Base-by-base conservation (phyloP, 2,329 filamentous ascomycete genomes). In the Aspergillus jensenii region DNA sequence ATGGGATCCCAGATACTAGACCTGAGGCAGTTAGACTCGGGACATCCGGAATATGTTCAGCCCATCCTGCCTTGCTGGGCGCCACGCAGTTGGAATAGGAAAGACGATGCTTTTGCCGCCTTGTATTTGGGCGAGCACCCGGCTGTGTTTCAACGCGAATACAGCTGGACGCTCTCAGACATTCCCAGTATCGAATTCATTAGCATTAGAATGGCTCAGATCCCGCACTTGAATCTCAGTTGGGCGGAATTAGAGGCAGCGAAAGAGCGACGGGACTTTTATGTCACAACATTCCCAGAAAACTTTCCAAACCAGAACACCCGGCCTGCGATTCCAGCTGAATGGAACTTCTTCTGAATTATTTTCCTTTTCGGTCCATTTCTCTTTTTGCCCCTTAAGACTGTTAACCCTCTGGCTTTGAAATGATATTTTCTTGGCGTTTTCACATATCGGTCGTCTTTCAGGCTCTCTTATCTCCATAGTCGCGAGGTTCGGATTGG, bases 161-260 rank as follows among this genome's bases (percentile, higher is more conserved):
- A 59, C 43, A 48, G 40, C 21, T 56, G 43, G 35, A 35, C 55
- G 5, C 57, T 61, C 27, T 21, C 51, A 15, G 14, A 40, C 7
- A 31, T 15, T n/a, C 51, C 59, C 12, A 52, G 50, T 43, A 14
- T 52, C 15, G 56, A 61, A n/a, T 64, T 62, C 46, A 19, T 64
- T 21, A 48, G 56, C 19, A 55, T 64, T 25, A 53, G 60, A 15
- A 59, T 62, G 58, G 56, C 58, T 14, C 62, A 64, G 21, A 46
- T 56, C 15, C 52, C 57, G 4, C 57, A 61, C 31, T 50, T 62
- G 19, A 55, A 56, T 19, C 41, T 64, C 23, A 59, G 37, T 11
- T 48, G 19, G 12, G n/a, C 9, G 21, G 61, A 61, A 17, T 21
- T 61, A 14, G 19, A 35, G 25, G 48, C 27, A 15, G 58, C 57